Percentiles rank a stretch among this genome's conserved stretches.
Evolutionary conservation across 73 alveolate genomes (phyloP).

Genomic region (Paramecium biaurelia): DNA sequence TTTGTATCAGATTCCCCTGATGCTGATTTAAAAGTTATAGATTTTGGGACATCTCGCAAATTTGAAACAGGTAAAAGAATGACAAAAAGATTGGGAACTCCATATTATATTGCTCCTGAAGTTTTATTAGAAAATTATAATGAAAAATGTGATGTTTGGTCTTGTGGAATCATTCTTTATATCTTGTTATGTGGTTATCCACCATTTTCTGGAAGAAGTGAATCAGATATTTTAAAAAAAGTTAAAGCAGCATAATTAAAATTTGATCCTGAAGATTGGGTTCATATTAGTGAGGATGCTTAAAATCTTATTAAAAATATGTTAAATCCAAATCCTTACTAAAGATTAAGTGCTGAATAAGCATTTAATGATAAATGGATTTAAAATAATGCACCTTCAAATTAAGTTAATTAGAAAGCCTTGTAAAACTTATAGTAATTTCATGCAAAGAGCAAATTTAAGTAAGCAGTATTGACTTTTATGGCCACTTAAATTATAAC

Average conservation of each 20-base stretch:
- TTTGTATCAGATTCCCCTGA: conserved; percentile 72
- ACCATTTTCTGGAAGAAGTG: conserved; percentile 63
- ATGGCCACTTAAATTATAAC: conserved; percentile 57
- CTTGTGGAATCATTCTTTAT: conserved; percentile 61
- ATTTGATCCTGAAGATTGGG: conserved; percentile 66
- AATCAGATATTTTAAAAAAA: conserved; percentile 58
- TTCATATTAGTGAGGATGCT: conserved; percentile 59
- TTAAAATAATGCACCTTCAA: conserved; percentile 31
- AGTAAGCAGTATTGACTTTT: conserved; percentile 57
- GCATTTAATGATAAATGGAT: conserved; percentile 69
- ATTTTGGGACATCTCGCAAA: conserved; percentile 84
- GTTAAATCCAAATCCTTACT: conserved; percentile 57
- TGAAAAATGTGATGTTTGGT: conserved; percentile 69
- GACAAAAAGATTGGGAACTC: conserved; percentile 89
- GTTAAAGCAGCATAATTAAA: conserved; percentile 19
- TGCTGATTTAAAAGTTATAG: conserved; percentile 84
- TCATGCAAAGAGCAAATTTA: conserved; percentile 44
- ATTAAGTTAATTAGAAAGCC: neutral
- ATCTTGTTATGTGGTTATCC: conserved; percentile 68
- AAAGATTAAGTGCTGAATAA: conserved; percentile 62
- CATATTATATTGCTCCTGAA: conserved; percentile 70
- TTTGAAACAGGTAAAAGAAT: conserved; percentile 74
- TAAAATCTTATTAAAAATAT: conserved; percentile 59
- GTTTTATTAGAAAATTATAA: conserved; percentile 59
- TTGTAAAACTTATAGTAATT: conserved; percentile 19